Base-by-base conservation (phyloP, 352 stramenopile species). In the Phytophthora foliorum region DNA sequence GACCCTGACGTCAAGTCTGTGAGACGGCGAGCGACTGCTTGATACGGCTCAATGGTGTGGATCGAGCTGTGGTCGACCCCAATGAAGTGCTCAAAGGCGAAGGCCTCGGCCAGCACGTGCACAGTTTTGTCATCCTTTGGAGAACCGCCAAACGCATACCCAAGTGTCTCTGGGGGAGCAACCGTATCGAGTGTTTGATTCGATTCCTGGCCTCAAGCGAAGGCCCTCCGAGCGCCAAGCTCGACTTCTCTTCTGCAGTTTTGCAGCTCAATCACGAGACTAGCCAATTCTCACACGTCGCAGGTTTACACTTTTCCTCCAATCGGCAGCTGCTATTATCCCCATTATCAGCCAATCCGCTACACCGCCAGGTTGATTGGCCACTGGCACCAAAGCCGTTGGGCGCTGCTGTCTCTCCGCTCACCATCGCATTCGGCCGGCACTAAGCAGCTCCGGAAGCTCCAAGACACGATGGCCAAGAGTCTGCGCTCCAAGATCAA, bases 401-500 rank as follows among this genome's bases (percentile, higher is more conserved):
- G 24, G 17, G 25, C 32, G 19, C 29, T 53, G 41, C 39, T 62
- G 61, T n/a, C 61, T 56, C 10, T 70, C 51, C 24, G 22, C 11
- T 46, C 67, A 67, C 49, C 53, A 61, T 53, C 60, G 54, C 67
- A 75, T 54, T 67, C 61, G 61, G n/a, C n/a, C n/a, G n/a, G n/a
- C n/a, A 49, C 21, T 4, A 16, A 41, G 32, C 41, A 57, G n/a
- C n/a, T n/a, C 44, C 31, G 45, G 44, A 14, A 45, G 24, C 22
- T 3, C 9, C 29, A 38, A 27, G 42, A 61, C 39, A 89, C 67
- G 59, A 96, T 96, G 88, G 88, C 86, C 54, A 96, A 96, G 84
- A 91, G 83, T 82, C 72, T 96, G 74, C 86, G 88, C 68, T 96
- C 88, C 56, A 96, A 96, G 80, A 93, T 96, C 77, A 96, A 96